Conservation (phyloP, 768 basidiomycete species). For the Pluteus cervinus region DNA sequence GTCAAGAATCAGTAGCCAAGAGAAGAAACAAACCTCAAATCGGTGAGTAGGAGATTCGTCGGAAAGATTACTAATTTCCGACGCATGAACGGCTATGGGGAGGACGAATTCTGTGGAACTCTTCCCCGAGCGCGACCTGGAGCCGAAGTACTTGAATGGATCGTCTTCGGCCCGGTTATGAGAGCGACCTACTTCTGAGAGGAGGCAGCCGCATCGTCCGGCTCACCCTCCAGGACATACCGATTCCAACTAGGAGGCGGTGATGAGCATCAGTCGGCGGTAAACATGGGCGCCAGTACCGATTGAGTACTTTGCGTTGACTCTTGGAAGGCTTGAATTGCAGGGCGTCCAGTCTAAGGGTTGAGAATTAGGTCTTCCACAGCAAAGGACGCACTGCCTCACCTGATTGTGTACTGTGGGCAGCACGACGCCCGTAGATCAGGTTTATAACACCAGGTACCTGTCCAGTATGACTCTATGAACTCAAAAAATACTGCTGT, state of each 20-base stretch:
- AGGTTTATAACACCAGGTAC: slow-evolving; percentile 81
- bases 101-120: slow-evolving; percentile 40
- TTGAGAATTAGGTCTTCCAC: slow-evolving; percentile 3
- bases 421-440: slow-evolving; percentile 81
- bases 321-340: slow-evolving; percentile 66
- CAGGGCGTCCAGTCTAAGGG: slow-evolving; percentile 54
- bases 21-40: slow-evolving; percentile 47
- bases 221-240: slow-evolving; percentile 43
- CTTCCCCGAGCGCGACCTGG: too few relatives aligned
- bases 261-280: background rate
- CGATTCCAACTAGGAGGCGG: slow-evolving; percentile 61
- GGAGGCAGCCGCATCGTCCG: slow-evolving; percentile 7
- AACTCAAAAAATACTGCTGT: background rate
- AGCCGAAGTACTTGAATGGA: too few relatives aligned
- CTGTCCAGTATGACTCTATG: too few relatives aligned
- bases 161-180: slow-evolving; percentile 3
- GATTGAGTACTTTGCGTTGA: slow-evolving; percentile 68
- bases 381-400: slow-evolving; percentile 11
- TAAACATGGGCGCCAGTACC: slow-evolving; percentile 30
- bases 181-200: background rate
- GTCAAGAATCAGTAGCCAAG: background rate
- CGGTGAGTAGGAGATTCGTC: slow-evolving; percentile 33
- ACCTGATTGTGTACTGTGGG: slow-evolving; percentile 94
- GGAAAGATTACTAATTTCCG: slow-evolving; percentile 37
- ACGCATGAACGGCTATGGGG: slow-evolving; percentile 52